These are phyloP conservation scores for Debaryomyces psychrophilus DNA, from an alignment of 1,139 yeast genomes.

Conservation along the genomic window DNA sequence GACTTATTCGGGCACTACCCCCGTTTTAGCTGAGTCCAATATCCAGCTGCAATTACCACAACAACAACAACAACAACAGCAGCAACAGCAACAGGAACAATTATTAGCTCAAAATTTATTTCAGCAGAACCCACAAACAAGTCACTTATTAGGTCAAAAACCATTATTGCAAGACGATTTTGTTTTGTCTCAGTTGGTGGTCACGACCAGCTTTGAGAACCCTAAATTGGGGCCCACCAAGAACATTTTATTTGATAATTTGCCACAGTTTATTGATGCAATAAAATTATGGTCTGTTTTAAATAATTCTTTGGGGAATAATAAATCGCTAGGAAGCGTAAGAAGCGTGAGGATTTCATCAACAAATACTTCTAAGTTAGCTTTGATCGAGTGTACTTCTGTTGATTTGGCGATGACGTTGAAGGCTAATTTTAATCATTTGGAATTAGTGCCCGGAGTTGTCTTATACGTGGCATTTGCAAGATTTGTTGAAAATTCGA, in stretches of 20 bases:
- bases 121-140: conserved; percentile 19
- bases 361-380: conserved; percentile 47
- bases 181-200: conserved; percentile 44
- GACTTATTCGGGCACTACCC: conserved; percentile 45
- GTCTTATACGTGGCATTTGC: conserved; percentile 71
- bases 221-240: conserved; percentile 76
- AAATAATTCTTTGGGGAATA: conserved; percentile 30
- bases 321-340: conserved; percentile 30
- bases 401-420: conserved; percentile 80
- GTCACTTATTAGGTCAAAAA: conserved; percentile 13
- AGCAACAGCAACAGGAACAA: conserved; percentile 3
- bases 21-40: conserved; percentile 22
- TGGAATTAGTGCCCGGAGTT: conserved; percentile 77
- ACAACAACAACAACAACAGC: no score
- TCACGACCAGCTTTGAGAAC: conserved; percentile 68
- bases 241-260: conserved; percentile 73
- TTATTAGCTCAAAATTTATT: conserved; percentile 16
- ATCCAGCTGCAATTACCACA: conserved; percentile 2
- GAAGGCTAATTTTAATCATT: conserved; percentile 74
- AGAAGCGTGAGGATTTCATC: conserved; percentile 56
- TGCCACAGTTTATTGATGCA: conserved; percentile 56
- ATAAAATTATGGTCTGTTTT: conserved; percentile 39
- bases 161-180: conserved; percentile 57
- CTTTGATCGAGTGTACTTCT: conserved; percentile 72
- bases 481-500: conserved; percentile 42